A percentile compares a stretch with the other conserved stretches of the same genome.
Conservation (phyloP, 495 filamentous ascomycete species). For the Lasiosphaeria ovina region DNA sequence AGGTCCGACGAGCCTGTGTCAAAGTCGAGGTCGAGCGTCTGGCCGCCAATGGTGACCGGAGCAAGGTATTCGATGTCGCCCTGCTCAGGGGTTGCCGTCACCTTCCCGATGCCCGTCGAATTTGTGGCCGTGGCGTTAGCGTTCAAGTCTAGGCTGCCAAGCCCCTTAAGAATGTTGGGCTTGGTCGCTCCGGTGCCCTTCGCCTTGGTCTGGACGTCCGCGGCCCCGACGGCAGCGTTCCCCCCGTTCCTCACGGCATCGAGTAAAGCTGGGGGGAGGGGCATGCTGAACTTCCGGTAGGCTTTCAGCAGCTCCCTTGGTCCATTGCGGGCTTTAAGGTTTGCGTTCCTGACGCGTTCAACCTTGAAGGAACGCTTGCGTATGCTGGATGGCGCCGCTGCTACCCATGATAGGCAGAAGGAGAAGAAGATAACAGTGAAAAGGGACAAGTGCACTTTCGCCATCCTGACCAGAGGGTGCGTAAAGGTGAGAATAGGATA, state of each 20-base stretch:
- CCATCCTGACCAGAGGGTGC: not conserved
- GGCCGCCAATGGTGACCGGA: constrained; percentile 69
- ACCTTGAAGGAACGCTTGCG: constrained; percentile 58
- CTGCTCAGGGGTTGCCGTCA: constrained; percentile 58
- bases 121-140: not conserved
- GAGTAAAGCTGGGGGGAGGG: constrained; percentile 40
- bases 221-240: not conserved
- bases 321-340: constrained; percentile 51
- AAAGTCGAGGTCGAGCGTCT: constrained; percentile 72
- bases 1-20: constrained; percentile 83
- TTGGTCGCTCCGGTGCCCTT: constrained; percentile 17
- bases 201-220: constrained; percentile 24
- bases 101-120: constrained; percentile 44
- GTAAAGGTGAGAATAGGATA: constrained; percentile 21
- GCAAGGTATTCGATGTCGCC: constrained; percentile 69
- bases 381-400: constrained; percentile 38
- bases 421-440: constrained; percentile 35
- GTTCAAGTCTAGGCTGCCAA: not conserved
- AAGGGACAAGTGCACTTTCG: constrained; percentile 36
- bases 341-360: constrained; percentile 53
- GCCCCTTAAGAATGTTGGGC: constrained; percentile 11
- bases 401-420: constrained; percentile 39
- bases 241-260: constrained; percentile 32
- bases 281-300: constrained; percentile 62
- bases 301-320: constrained; percentile 58